A percentile compares a stretch with the other conserved stretches of the same genome.
These are phyloP conservation scores for Komagataella ulmi DNA, from an alignment of 805 yeast genomes.

Conservation along the genomic window DNA sequence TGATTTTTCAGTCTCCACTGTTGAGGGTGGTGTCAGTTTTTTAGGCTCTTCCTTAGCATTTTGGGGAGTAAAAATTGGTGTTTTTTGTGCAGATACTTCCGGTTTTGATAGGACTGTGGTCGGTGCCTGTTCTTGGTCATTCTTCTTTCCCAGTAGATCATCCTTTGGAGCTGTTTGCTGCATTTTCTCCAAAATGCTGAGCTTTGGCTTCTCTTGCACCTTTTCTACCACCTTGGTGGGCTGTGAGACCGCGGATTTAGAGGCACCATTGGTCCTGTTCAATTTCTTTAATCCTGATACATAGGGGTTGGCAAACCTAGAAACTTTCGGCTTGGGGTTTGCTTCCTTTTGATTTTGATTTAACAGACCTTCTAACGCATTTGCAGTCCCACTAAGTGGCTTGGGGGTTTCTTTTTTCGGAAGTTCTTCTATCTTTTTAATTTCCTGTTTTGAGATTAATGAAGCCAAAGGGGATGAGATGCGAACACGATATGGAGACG, in stretches of 20 bases:
- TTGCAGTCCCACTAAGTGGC: slow-evolving; percentile 13
- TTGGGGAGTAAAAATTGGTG: not conserved
- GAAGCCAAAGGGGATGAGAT: slow-evolving; percentile 15
- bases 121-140: not conserved
- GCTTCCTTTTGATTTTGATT: slow-evolving; percentile 4
- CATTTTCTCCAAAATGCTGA: not conserved
- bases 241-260: not conserved
- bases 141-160: not conserved
- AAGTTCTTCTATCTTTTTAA: slow-evolving; percentile 5
- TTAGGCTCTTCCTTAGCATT: not conserved
- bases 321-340: not conserved
- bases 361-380: slow-evolving; percentile 10
- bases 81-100: not conserved
- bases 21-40: not conserved
- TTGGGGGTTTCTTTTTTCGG: not conserved
- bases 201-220: not conserved
- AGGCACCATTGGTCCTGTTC: not conserved
- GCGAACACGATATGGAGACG: slow-evolving; percentile 14
- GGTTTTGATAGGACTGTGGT: not conserved
- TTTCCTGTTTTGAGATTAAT: slow-evolving; percentile 6
- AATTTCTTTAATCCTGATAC: not conserved
- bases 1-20: not conserved
- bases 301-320: not conserved
- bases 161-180: not conserved
- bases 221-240: not conserved